A percentile compares a stretch with the other conserved stretches of the same genome.
Evolutionary conservation across 805 yeast genomes (phyloP).

Genomic region (Saturnispora bothae): DNA sequence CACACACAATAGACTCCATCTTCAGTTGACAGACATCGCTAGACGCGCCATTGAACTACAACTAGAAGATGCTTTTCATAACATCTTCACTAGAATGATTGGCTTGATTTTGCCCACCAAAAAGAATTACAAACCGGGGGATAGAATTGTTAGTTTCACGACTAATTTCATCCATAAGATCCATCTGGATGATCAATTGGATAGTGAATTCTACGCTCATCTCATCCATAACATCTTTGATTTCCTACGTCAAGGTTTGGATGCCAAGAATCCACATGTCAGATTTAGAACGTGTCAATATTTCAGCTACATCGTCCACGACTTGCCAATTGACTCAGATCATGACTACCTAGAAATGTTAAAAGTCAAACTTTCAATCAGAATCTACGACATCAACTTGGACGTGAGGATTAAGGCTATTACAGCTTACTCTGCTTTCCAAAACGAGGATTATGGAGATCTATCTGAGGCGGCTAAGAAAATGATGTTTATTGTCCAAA

Average conservation of each 20-base stretch:
- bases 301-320: conserved; percentile 58
- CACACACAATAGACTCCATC: conserved; percentile 66
- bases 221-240: conserved; percentile 53
- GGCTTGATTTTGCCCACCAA: conserved; percentile 59
- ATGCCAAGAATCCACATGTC: conserved; percentile 65
- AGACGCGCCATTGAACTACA: conserved; percentile 41
- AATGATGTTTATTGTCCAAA: conserved; percentile 44
- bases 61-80: conserved; percentile 48
- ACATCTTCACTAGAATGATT: conserved; percentile 47
- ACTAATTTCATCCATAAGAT: conserved; percentile 39
- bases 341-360: conserved; percentile 44
- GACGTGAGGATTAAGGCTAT: conserved; percentile 77
- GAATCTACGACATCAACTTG: conserved; percentile 69
- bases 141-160: conserved; percentile 59
- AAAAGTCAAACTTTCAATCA: conserved; percentile 45
- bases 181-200: conserved; percentile 23
- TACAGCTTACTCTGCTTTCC: conserved; percentile 68
- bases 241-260: conserved; percentile 68
- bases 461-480: conserved; percentile 38
- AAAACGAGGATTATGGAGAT: conserved; percentile 39
- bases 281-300: conserved; percentile 73
- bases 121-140: conserved; percentile 62
- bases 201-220: conserved; percentile 30
- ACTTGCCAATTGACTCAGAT: conserved; percentile 49
- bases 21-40: conserved; percentile 50